Evolutionary conservation across 805 yeast genomes (phyloP).

Genomic region (Sugiyamaella americana): DNA sequence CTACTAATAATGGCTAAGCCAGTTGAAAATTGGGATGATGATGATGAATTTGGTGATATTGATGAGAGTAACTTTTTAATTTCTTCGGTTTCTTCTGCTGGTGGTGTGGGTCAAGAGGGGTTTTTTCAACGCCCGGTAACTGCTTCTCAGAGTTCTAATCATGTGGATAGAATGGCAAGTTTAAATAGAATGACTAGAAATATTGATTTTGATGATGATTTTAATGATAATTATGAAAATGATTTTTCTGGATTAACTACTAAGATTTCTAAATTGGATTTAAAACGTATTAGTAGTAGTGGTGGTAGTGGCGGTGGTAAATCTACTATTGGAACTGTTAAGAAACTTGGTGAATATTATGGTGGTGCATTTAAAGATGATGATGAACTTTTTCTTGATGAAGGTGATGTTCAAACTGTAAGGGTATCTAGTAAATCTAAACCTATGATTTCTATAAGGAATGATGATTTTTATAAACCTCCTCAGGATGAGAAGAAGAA

Average conservation of each 20-base stretch:
- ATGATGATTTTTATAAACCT: background rate
- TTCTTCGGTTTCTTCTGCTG: constrained; percentile 16
- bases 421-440: background rate
- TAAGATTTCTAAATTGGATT: background rate
- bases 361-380: background rate
- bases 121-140: background rate
- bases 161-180: background rate
- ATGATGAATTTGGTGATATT: constrained; percentile 17
- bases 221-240: background rate
- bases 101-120: constrained; percentile 5
- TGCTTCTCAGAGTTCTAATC: background rate
- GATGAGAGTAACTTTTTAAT: constrained; percentile 8
- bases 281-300: background rate
- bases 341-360: background rate
- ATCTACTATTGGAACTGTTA: background rate
- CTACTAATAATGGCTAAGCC: too few relatives aligned
- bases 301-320: background rate
- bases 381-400: background rate
- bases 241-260: background rate
- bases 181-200: background rate
- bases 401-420: background rate
- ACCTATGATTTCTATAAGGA: background rate
- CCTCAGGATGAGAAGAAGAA: background rate
- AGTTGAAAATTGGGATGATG: constrained; percentile 9
- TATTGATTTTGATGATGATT: background rate